Conservation (phyloP, 2,329 filamentous ascomycete species). For the Coniochaeta prunicola region DNA sequence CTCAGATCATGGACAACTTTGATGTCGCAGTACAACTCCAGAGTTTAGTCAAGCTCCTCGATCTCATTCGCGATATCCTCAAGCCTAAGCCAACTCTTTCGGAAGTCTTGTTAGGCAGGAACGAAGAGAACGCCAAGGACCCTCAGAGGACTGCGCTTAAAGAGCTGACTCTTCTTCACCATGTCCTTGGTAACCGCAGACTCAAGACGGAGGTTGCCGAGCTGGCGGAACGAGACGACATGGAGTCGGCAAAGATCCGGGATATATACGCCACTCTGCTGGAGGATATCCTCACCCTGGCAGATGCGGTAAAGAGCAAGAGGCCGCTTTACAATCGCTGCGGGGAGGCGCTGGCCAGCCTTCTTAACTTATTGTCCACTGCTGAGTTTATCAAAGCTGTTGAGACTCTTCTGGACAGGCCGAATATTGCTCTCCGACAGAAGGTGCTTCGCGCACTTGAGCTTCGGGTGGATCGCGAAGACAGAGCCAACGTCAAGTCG, state of each 20-base stretch:
- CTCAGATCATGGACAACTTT: slow-evolving; percentile 67
- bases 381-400: slow-evolving; percentile 85
- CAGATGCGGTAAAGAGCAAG: slow-evolving; percentile 53
- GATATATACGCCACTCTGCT: slow-evolving; percentile 63
- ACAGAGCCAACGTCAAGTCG: slow-evolving; percentile 59
- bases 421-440: slow-evolving; percentile 67
- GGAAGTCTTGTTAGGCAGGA: slow-evolving; percentile 58
- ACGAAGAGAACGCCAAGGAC: slow-evolving; percentile 39
- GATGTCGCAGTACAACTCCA: slow-evolving; percentile 68
- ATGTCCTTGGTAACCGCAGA: slow-evolving; percentile 50
- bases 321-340: slow-evolving; percentile 50
- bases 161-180: slow-evolving; percentile 49
- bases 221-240: slow-evolving; percentile 54
- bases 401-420: slow-evolving; percentile 69
- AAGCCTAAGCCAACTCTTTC: slow-evolving; percentile 69
- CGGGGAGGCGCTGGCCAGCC: slow-evolving; percentile 66
- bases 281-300: slow-evolving; percentile 57
- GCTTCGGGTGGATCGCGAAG: slow-evolving; percentile 66
- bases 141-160: slow-evolving; percentile 43
- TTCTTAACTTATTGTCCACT: slow-evolving; percentile 81
- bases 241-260: slow-evolving; percentile 59
- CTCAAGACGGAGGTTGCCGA: slow-evolving; percentile 48
- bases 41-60: slow-evolving; percentile 69
- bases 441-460: slow-evolving; percentile 79
- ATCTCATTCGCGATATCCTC: slow-evolving; percentile 68